Evolutionary conservation across 495 filamentous ascomycete species (phyloP).

Genomic region (Neurospora sp.): DNA sequence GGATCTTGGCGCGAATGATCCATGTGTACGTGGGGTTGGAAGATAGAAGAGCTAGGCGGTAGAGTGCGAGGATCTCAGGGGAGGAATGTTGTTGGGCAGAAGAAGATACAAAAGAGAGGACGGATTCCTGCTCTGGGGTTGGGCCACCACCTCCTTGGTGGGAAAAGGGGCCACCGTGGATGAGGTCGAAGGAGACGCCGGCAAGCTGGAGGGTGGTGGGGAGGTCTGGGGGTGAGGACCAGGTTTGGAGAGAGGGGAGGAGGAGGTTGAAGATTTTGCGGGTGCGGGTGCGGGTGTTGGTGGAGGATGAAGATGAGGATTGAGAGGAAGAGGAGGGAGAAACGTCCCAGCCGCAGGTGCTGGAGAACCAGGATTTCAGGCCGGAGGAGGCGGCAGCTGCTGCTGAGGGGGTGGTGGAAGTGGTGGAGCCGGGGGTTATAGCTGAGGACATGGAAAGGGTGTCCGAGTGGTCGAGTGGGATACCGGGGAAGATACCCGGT

Average conservation of each 20-base stretch:
- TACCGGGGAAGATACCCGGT: conserved; percentile 69
- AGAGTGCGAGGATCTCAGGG: conserved; percentile 78
- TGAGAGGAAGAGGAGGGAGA: conserved; percentile 46
- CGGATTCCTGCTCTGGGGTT: conserved; percentile 31
- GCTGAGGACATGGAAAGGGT: conserved; percentile 34
- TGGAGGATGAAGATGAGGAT: conserved; percentile 54
- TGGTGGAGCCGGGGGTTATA: conserved; percentile 27
- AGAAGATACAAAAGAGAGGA: conserved; percentile 65
- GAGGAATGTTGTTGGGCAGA: conserved; percentile 38
- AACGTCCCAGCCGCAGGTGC: conserved; percentile 35
- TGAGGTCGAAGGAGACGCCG: conserved; percentile 63
- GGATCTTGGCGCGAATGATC: conserved; percentile 70
- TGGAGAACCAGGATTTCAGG: conserved; percentile 45
- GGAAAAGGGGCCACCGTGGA: conserved; percentile 48
- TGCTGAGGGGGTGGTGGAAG: neutral
- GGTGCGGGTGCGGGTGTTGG: conserved; percentile 50
- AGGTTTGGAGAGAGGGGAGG: conserved; percentile 55
- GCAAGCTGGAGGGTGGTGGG: conserved; percentile 59
- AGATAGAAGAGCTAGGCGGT: conserved; percentile 60
- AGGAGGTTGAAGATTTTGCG: conserved; percentile 41
- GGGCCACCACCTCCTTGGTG: neutral
- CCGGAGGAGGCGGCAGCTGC: conserved; percentile 13
- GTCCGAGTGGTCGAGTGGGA: conserved; percentile 48
- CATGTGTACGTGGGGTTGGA: neutral
- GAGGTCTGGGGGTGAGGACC: conserved; percentile 66